Evolutionary conservation across 2,329 filamentous ascomycete species (phyloP).

Genomic region (Ascochyta viciae-villosae): DNA sequence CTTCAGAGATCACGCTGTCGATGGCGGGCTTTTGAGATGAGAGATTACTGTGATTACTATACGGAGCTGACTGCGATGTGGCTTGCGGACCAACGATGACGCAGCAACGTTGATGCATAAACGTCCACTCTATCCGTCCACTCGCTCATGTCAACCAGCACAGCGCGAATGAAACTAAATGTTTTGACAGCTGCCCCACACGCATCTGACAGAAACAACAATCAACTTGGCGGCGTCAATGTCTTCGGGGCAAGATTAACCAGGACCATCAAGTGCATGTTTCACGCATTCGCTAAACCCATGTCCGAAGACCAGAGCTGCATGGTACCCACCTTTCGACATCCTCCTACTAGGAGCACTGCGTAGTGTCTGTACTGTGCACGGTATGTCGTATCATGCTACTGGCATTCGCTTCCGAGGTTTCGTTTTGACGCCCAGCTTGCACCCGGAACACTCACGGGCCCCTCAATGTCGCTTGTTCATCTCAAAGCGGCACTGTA

Average conservation of each 20-base stretch:
- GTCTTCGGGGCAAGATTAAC: slow-evolving; percentile 16
- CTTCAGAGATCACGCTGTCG: neutral
- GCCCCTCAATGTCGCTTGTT: slow-evolving; percentile 38
- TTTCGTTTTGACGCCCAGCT: slow-evolving; percentile 22
- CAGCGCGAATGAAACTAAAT: slow-evolving; percentile 9
- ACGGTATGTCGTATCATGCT: slow-evolving; percentile 11
- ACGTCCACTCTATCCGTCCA: neutral
- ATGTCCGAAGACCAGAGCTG: slow-evolving; percentile 14
- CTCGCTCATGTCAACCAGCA: slow-evolving; percentile 3
- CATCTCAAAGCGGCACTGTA: slow-evolving; percentile 20
- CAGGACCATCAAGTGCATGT: slow-evolving; percentile 27
- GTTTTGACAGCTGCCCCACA: slow-evolving; percentile 19
- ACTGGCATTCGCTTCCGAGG: neutral
- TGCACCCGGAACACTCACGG: slow-evolving; percentile 24
- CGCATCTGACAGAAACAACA: slow-evolving; percentile 27
- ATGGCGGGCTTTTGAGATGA: neutral
- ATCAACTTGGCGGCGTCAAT: slow-evolving; percentile 31
- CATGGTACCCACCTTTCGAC: slow-evolving; percentile 8
- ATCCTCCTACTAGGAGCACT: slow-evolving; percentile 4
- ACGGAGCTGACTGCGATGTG: neutral
- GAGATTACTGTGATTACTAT: neutral
- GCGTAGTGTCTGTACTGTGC: slow-evolving; percentile 15
- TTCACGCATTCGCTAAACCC: slow-evolving; percentile 27
- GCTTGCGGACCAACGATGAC: neutral
- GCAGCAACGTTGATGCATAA: slow-evolving; percentile 11